phyloP scores from a whole-genome alignment of 306 rosid genomes.

The Vicia faba region DNA sequence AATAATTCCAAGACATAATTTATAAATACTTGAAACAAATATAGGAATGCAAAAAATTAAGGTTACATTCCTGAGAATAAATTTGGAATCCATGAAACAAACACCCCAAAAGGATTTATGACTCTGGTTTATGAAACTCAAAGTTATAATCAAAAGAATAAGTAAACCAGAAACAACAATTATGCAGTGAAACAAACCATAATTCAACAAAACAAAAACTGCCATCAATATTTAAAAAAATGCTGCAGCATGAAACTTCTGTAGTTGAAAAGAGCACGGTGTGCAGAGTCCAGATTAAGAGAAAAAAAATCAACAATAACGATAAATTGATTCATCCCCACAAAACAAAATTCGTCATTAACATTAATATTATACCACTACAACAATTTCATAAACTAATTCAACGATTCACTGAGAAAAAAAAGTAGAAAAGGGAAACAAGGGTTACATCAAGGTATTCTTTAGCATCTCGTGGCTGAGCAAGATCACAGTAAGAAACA shows the following conservation, averaged over 20 bases:
- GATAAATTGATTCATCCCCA: not conserved
- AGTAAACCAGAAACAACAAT: not conserved
- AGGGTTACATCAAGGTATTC: slow-evolving; percentile 82
- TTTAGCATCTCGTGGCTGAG: slow-evolving; percentile 86
- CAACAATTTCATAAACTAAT: not conserved
- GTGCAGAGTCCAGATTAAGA: slow-evolving; percentile 5
- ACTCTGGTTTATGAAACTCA: not conserved
- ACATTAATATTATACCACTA: not conserved
- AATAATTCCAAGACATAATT: too few species aligned
- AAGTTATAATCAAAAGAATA: not conserved
- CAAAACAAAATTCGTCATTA: not conserved
- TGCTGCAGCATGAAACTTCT: too few species aligned
- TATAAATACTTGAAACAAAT: too few species aligned
- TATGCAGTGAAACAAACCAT: not conserved
- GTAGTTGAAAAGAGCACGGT: too few species aligned
- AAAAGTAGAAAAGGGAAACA: slow-evolving; percentile 1
- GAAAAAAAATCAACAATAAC: not conserved
- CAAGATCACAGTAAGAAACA: slow-evolving; percentile 88
- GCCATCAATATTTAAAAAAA: too few species aligned
- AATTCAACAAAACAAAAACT: not conserved
- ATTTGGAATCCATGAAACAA: too few species aligned
- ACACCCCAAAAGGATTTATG: not conserved
- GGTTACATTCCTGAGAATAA: too few species aligned
- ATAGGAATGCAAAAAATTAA: too few species aligned
- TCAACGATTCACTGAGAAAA: not conserved